These are phyloP conservation scores for Hericium erinaceus DNA, from an alignment of 768 basidiomycete genomes.

Conservation along the genomic window DNA sequence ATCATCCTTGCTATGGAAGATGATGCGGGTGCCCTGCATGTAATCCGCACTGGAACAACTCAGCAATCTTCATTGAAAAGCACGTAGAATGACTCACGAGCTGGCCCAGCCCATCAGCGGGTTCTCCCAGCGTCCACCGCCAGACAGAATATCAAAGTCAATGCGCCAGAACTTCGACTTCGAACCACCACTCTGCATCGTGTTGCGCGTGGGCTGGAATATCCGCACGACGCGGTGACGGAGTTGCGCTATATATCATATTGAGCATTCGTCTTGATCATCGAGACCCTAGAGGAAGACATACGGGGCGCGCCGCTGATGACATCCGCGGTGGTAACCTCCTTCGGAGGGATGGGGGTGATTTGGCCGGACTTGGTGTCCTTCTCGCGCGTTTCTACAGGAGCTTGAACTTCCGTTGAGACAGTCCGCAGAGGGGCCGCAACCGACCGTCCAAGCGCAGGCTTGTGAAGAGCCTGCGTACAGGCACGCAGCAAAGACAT, in stretches of 20 bases:
- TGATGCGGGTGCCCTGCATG: conserved; percentile 82
- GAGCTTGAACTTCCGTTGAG: not conserved
- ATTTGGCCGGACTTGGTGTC: conserved; percentile 26
- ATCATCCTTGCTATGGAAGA: conserved; percentile 81
- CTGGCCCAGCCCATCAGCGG: conserved; percentile 95
- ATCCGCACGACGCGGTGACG: conserved; percentile 84
- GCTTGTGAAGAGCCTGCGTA: not conserved
- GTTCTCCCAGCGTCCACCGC: conserved; percentile 94
- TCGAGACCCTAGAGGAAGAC: conserved; percentile 15
- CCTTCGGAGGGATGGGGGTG: conserved; percentile 36
- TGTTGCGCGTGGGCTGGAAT: conserved; percentile 86
- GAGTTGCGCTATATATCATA: conserved; percentile 51
- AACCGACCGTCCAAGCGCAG: not conserved
- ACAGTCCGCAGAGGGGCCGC: not conserved
- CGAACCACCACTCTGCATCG: conserved; percentile 88
- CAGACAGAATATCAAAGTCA: conserved; percentile 88
- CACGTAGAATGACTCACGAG: conserved; percentile 50
- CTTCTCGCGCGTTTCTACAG: conserved; percentile 8
- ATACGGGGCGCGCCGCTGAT: conserved; percentile 82
- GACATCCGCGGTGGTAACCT: conserved; percentile 69
- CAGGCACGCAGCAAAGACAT: not conserved
- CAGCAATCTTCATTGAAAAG: not conserved
- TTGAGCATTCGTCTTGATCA: not conserved
- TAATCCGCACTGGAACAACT: conserved; percentile 68
- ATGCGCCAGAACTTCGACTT: conserved; percentile 88